Conservation (phyloP, 257 asterid genomes). For the Capsicum pubescens region DNA sequence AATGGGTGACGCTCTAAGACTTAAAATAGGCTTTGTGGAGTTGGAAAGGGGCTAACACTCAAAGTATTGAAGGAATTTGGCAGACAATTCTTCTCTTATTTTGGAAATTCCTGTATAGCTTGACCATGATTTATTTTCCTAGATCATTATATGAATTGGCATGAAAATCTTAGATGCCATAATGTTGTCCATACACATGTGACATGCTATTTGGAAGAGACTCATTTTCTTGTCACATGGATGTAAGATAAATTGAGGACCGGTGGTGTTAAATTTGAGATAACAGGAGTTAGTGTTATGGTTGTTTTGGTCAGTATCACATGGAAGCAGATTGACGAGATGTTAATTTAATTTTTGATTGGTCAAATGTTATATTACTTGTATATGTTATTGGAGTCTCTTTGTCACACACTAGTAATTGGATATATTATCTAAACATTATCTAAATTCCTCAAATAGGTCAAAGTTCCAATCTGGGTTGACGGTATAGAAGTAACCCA, state of each 20-base stretch:
- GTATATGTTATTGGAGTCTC: slow-evolving; percentile 4
- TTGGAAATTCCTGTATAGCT: background rate
- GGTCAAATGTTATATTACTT: background rate
- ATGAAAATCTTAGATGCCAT: background rate
- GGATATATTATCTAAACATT: slow-evolving; percentile 26
- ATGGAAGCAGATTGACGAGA: slow-evolving; percentile 19
- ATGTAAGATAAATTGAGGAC: background rate
- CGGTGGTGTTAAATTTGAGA: background rate
- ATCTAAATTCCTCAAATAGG: slow-evolving; percentile 48
- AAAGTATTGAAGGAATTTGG: background rate
- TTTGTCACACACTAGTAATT: background rate
- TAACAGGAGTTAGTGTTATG: background rate
- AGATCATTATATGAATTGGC: background rate
- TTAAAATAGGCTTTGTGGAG: background rate
- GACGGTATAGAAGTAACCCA: slow-evolving; percentile 70
- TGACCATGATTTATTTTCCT: background rate
- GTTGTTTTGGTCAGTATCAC: slow-evolving; percentile 5
- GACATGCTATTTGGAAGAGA: background rate
- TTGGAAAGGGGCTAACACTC: background rate
- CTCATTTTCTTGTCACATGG: background rate
- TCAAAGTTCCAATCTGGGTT: slow-evolving; percentile 89
- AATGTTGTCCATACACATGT: background rate
- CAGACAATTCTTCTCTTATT: background rate
- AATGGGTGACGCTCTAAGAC: background rate
- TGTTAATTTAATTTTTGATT: background rate